Percentiles rank a stretch among this genome's conserved stretches.
Conservation (phyloP, 2,329 filamentous ascomycete species). For the Aspergillus sp. region DNA sequence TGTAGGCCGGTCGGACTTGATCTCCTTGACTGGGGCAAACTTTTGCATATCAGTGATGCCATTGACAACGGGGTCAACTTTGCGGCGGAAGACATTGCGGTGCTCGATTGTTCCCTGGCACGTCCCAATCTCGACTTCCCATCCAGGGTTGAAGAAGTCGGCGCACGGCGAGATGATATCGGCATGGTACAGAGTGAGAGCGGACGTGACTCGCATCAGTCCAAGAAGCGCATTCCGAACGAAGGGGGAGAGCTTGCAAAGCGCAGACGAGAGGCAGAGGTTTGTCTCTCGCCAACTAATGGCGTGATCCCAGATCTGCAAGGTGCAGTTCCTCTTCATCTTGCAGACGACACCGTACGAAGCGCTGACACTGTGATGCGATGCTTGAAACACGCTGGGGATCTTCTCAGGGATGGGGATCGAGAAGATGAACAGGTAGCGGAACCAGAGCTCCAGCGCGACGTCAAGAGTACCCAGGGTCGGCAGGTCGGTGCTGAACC, state of each 20-base stretch:
- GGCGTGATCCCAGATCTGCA: constrained; percentile 65
- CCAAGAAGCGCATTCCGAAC: constrained; percentile 51
- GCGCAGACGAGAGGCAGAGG: constrained; percentile 50
- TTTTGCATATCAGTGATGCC: constrained; percentile 65
- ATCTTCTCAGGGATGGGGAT: constrained; percentile 57
- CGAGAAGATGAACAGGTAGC: constrained; percentile 57
- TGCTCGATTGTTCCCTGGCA: constrained; percentile 57
- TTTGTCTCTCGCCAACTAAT: constrained; percentile 62
- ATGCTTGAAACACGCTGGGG: constrained; percentile 62
- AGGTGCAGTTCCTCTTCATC: constrained; percentile 58
- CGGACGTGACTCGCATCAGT: constrained; percentile 49
- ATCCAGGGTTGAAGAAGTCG: constrained; percentile 64
- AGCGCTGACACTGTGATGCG: constrained; percentile 62
- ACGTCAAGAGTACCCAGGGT: constrained; percentile 38
- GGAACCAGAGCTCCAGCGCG: constrained; percentile 42
- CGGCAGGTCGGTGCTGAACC: constrained; percentile 41
- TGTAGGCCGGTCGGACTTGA: constrained; percentile 59
- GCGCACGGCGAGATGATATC: constrained; percentile 59
- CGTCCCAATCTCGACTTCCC: constrained; percentile 63
- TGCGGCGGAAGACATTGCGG: constrained; percentile 57
- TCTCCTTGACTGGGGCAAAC: constrained; percentile 60
- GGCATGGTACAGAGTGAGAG: constrained; percentile 55
- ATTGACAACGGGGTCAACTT: constrained; percentile 66
- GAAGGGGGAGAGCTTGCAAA: constrained; percentile 51
- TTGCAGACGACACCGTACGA: constrained; percentile 64